Conservation (phyloP, 2,329 filamentous ascomycete genomes). For the Verticillium klebahnii region DNA sequence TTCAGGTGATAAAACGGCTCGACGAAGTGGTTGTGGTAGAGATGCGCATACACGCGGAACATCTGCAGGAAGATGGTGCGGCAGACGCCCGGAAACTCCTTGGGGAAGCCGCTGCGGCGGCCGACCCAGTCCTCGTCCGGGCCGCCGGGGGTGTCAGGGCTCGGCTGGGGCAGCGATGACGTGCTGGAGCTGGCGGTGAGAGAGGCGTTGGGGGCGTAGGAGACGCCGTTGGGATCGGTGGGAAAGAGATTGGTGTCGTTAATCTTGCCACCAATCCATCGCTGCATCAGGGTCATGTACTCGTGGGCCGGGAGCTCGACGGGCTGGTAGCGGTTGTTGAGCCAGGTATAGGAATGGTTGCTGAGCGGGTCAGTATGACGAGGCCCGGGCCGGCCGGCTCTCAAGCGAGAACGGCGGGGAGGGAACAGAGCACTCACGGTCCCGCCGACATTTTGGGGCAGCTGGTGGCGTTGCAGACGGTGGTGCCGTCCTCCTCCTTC, state of each 20-base stretch:
- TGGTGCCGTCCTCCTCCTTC: slow-evolving; percentile 62
- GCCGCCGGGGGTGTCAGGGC: slow-evolving; percentile 12
- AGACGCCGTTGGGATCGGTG: slow-evolving; percentile 60
- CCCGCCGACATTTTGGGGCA: slow-evolving; percentile 86
- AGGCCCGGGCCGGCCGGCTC: background rate
- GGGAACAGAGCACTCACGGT: slow-evolving; percentile 50
- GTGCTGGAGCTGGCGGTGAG: slow-evolving; percentile 39
- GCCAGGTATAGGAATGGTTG: slow-evolving; percentile 80
- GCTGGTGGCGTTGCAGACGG: slow-evolving; percentile 70
- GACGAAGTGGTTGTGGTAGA: slow-evolving; percentile 81
- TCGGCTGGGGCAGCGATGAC: slow-evolving; percentile 35
- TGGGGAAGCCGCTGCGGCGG: slow-evolving; percentile 75
- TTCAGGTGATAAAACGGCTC: slow-evolving; percentile 69
- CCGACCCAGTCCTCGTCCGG: slow-evolving; percentile 66
- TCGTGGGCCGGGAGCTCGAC: slow-evolving; percentile 76
- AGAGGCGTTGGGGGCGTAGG: slow-evolving; percentile 47
- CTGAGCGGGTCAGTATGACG: slow-evolving; percentile 21
- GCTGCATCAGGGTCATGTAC: slow-evolving; percentile 80
- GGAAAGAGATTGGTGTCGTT: slow-evolving; percentile 75
- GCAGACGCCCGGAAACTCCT: slow-evolving; percentile 72
- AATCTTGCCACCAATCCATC: slow-evolving; percentile 82
- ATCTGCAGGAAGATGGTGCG: slow-evolving; percentile 83
- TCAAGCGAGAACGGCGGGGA: background rate
- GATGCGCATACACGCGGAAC: slow-evolving; percentile 85
- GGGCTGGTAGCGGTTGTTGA: slow-evolving; percentile 70